Conservation (phyloP, 192 early-diverging fungal genomes). For the Backusella circina region DNA sequence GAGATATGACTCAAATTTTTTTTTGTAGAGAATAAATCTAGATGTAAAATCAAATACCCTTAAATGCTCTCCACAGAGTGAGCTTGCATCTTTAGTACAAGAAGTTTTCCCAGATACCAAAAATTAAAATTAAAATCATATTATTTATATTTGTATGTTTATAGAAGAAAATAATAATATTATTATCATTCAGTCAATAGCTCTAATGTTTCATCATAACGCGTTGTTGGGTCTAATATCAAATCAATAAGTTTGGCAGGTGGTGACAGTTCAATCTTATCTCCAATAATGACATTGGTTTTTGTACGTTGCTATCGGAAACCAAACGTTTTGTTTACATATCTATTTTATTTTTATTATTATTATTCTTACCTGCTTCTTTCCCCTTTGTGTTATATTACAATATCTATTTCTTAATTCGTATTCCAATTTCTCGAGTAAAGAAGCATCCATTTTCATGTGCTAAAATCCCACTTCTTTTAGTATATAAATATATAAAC, state of each 20-base stretch:
- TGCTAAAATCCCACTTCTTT: not conserved
- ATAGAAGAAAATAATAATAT: not conserved
- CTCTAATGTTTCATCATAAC: not conserved
- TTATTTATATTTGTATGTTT: not conserved
- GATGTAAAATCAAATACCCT: conserved; percentile 16
- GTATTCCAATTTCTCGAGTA: not conserved
- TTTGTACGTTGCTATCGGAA: not conserved
- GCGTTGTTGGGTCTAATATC: not conserved
- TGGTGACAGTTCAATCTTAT: not conserved
- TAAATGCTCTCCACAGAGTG: conserved; percentile 21
- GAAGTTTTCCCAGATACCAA: conserved; percentile 25
- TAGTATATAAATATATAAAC: no score
- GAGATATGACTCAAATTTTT: no score
- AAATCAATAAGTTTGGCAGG: not conserved
- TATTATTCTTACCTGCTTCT: not conserved
- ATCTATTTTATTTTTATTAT: not conserved
- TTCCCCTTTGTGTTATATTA: not conserved
- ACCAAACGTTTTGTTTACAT: not conserved
- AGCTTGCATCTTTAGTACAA: conserved; percentile 25
- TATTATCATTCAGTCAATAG: not conserved
- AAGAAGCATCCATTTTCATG: not conserved
- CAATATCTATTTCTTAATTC: not conserved
- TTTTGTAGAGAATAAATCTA: conserved; percentile 17
- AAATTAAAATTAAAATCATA: conserved; percentile 2
- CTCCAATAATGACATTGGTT: not conserved